Evolutionary conservation across 805 yeast species (phyloP).

Genomic region (Yarrowia sp.): DNA sequence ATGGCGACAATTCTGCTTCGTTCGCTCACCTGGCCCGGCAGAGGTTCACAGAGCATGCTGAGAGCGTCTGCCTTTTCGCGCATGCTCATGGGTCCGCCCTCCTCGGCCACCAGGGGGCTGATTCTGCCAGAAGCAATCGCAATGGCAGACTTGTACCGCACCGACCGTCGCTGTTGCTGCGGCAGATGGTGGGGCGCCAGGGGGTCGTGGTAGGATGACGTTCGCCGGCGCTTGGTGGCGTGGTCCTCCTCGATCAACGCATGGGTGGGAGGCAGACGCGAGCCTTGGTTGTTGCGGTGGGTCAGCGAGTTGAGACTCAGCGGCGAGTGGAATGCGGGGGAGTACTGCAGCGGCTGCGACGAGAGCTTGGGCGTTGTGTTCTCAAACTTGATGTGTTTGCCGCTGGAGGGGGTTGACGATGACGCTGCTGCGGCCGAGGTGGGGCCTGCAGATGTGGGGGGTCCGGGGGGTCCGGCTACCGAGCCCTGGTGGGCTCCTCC

Average conservation of each 20-base stretch:
- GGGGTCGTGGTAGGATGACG: slow-evolving; percentile 45
- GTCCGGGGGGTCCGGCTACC: neutral
- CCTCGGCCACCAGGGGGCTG: slow-evolving; percentile 10
- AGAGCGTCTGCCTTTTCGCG: slow-evolving; percentile 45
- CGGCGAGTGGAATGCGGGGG: slow-evolving; percentile 28
- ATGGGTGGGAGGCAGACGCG: slow-evolving; percentile 27
- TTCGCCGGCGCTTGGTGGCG: slow-evolving; percentile 42
- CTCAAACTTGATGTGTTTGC: slow-evolving; percentile 29
- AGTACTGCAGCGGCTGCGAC: slow-evolving; percentile 29
- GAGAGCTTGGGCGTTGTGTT: slow-evolving; percentile 32
- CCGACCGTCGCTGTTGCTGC: slow-evolving; percentile 38
- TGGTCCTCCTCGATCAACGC: slow-evolving; percentile 41
- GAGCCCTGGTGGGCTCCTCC: slow-evolving; percentile 1
- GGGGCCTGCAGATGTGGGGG: neutral
- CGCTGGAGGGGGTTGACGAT: neutral
- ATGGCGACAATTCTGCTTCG: slow-evolving; percentile 28
- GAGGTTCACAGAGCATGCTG: slow-evolving; percentile 43
- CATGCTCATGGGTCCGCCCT: slow-evolving; percentile 39
- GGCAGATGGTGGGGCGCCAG: slow-evolving; percentile 35
- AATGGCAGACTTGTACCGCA: slow-evolving; percentile 43
- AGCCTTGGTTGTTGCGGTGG: neutral
- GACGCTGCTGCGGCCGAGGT: neutral
- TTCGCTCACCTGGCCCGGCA: slow-evolving; percentile 6
- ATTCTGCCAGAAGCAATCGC: slow-evolving; percentile 40
- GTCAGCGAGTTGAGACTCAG: slow-evolving; percentile 24